A percentile compares a stretch with the other conserved stretches of the same genome.
phyloP scores from a whole-genome alignment of 2,329 filamentous ascomycete species.

The Penicillium sp. region DNA sequence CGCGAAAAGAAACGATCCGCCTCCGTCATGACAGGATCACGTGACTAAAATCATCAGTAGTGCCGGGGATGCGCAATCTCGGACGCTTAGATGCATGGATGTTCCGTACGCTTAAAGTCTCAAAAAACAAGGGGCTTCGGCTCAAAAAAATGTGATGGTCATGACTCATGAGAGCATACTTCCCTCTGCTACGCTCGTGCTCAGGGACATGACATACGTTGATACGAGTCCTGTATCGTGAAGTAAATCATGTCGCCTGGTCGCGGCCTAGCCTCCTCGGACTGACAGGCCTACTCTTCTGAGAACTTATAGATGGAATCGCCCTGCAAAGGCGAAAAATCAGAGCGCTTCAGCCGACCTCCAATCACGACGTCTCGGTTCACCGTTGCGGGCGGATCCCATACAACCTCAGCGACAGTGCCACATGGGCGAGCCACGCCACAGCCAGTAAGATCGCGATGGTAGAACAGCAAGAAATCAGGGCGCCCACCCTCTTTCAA shows the following conservation, averaged over 20 bases:
- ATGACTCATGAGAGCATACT: too few species aligned
- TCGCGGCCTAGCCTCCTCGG: too few species aligned
- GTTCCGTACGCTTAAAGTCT: too few species aligned
- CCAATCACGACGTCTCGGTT: slow-evolving; percentile 33
- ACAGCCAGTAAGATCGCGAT: slow-evolving; percentile 40
- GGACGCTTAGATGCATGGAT: too few species aligned
- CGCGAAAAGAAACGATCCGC: not conserved
- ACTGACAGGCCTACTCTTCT: not conserved
- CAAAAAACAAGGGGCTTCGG: too few species aligned
- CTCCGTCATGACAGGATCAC: not conserved
- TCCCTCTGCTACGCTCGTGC: too few species aligned
- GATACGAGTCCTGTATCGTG: too few species aligned
- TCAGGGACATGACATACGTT: too few species aligned
- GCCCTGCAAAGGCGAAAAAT: not conserved
- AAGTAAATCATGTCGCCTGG: too few species aligned
- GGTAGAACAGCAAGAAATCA: slow-evolving; percentile 32
- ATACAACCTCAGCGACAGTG: slow-evolving; percentile 43
- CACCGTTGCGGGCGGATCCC: slow-evolving; percentile 39
- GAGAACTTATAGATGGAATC: not conserved
- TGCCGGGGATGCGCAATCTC: not conserved
- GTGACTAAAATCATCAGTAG: not conserved
- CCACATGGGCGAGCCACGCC: slow-evolving; percentile 31
- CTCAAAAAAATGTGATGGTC: too few species aligned
- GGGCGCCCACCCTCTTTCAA: slow-evolving; percentile 19
- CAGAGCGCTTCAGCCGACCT: slow-evolving; percentile 17